Base-by-base conservation (phyloP, 768 basidiomycete species). In the Termitomyces sp. region DNA sequence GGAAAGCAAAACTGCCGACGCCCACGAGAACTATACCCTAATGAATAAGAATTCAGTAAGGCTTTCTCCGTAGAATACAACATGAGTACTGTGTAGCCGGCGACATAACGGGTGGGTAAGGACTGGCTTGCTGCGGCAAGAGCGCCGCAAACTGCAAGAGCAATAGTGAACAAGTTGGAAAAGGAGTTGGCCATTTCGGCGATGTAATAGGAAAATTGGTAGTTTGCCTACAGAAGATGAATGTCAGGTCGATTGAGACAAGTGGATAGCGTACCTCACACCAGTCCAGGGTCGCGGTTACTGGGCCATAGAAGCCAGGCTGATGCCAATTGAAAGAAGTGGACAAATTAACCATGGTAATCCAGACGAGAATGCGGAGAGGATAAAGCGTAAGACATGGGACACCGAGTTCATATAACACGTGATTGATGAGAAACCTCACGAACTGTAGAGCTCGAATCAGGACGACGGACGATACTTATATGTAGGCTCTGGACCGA, bases 161-260 rank as follows among this genome's bases (percentile, higher is more conserved):
- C 66, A 45, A 91, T 78, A 7, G 84, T 81, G 60, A 87, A 81
- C 20, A 90, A 62, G 67, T 91, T 94, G 11, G 89, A 90, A 60
- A 89, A 77, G 0, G 87, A 82, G 73, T 92, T 94, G 55, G 85
- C 83, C 71, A 88, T 82, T 70, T 94, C 91, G 32, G 91, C 91
- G 53, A 94, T 81, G 68, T 90, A 90, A 16, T 83, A 82, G 4
- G 88, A 85, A 73, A 90, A 89, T 69, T 89, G 86, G 73, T 92
- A 90, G 70, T 92, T 94, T 54, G 81, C 78, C 86, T 93, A 66
- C 36, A 59, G 24, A 48, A 40, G 28, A 38, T 33, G 51, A 49
- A 32, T 8, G 28, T 52, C n/a, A 51, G 24, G 50, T 28, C 7
- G 40, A 40, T 42, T 9, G 22, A 39, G 28, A 42, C 13, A 8